Conservation (phyloP, 768 basidiomycete genomes). For the Tulasnella sp. region DNA sequence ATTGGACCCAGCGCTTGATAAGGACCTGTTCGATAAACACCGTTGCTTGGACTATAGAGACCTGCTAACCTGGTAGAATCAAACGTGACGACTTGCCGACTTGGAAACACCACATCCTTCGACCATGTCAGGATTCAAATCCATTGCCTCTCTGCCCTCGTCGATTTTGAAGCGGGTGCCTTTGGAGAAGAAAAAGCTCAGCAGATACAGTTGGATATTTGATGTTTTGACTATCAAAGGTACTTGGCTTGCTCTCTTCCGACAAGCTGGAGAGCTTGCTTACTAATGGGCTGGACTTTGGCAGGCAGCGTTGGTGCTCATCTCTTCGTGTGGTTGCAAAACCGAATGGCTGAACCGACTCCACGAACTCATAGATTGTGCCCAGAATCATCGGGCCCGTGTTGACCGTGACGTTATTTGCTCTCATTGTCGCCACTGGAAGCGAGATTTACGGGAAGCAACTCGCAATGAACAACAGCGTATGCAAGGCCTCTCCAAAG, state of each 20-base stretch:
- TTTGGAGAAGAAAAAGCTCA: not conserved
- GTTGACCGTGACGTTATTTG: conserved; percentile 69
- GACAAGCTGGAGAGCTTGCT: too few species aligned
- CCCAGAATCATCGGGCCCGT: conserved; percentile 69
- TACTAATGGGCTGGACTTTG: too few species aligned
- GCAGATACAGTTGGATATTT: conserved; percentile 79
- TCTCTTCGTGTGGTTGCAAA: too few species aligned
- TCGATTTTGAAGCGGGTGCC: not conserved
- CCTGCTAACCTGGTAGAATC: too few species aligned
- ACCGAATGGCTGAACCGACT: not conserved
- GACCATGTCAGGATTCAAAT: conserved; percentile 11
- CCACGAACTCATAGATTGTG: conserved; percentile 43
- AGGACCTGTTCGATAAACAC: too few species aligned
- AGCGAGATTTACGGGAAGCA: conserved; percentile 11
- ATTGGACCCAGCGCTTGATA: too few species aligned
- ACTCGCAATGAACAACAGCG: not conserved
- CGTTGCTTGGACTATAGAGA: too few species aligned
- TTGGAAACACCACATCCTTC: not conserved
- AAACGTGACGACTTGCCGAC: too few species aligned
- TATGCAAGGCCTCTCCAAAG: conserved; percentile 25
- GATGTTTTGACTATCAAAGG: conserved; percentile 79
- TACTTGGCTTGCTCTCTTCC: too few species aligned
- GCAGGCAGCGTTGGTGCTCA: not conserved
- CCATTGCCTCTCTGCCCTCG: conserved; percentile 10
- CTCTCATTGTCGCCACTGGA: conserved; percentile 31